Evolutionary conservation across 441 rosid species (phyloP).

Genomic region (Populus hybrid): DNA sequence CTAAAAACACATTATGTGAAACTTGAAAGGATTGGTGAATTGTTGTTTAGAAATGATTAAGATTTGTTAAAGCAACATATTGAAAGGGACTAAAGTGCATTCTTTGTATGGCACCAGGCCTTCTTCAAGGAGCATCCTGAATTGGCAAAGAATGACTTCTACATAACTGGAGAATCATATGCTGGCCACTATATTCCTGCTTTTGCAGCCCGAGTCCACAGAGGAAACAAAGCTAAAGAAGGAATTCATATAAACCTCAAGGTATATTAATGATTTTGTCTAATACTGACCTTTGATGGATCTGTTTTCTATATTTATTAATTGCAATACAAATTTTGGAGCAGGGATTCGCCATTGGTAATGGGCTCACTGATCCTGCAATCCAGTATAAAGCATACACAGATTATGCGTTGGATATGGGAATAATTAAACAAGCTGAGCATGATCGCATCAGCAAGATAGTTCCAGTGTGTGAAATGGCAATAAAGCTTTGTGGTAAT

Average conservation of each 20-base stretch:
- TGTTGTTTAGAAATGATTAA: neutral
- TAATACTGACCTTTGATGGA: neutral
- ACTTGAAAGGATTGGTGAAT: neutral
- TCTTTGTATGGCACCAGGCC: slow-evolving; percentile 45
- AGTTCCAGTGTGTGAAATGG: slow-evolving; percentile 77
- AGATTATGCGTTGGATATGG: slow-evolving; percentile 87
- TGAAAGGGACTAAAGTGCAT: slow-evolving; percentile 10
- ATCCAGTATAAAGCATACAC: slow-evolving; percentile 90
- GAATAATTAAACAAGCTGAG: slow-evolving; percentile 53
- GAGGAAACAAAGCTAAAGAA: slow-evolving; percentile 84
- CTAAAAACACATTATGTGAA: neutral
- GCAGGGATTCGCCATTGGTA: slow-evolving; percentile 98
- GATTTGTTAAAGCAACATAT: neutral
- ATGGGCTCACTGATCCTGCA: slow-evolving; percentile 92
- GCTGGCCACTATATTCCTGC: slow-evolving; percentile 99
- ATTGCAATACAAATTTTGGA: slow-evolving; percentile 21
- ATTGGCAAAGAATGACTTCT: slow-evolving; percentile 71
- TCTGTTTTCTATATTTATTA: neutral
- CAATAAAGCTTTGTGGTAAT: slow-evolving; percentile 90
- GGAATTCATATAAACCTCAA: slow-evolving; percentile 85
- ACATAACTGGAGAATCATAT: slow-evolving; percentile 95
- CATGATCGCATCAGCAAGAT: slow-evolving; percentile 65
- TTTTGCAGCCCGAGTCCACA: slow-evolving; percentile 86
- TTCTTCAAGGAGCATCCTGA: slow-evolving; percentile 89
- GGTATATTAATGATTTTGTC: slow-evolving; percentile 34